Evolutionary conservation across 371 early-diverging fungal species (phyloP).

Genomic region (Apophysomyces sp.): DNA sequence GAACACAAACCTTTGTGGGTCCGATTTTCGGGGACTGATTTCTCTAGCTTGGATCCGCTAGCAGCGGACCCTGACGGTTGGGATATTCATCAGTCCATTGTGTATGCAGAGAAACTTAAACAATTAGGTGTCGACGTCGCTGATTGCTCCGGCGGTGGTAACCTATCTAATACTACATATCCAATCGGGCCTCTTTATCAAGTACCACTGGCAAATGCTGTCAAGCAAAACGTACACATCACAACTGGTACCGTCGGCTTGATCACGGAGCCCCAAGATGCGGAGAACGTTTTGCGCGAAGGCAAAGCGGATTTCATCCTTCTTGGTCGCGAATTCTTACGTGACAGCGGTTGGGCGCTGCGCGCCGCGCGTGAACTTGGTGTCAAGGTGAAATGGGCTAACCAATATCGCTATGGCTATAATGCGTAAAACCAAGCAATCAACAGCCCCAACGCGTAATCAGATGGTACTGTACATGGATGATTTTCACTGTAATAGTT

Average conservation of each 20-base stretch:
- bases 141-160: constrained; percentile 69
- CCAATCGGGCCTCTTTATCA: constrained; percentile 48
- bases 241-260: constrained; percentile 65
- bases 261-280: constrained; percentile 58
- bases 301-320: constrained; percentile 70
- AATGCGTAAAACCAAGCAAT: not conserved
- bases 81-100: constrained; percentile 63
- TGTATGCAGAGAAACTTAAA: constrained; percentile 50
- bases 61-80: constrained; percentile 32
- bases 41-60: constrained; percentile 22
- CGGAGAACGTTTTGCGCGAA: constrained; percentile 58
- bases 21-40: constrained; percentile 67
- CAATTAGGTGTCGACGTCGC: constrained; percentile 70
- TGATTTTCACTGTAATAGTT: too few species aligned
- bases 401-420: constrained; percentile 56
- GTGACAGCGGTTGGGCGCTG: constrained; percentile 28
- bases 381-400: constrained; percentile 55
- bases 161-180: constrained; percentile 29
- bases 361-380: constrained; percentile 56
- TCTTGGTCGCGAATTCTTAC: constrained; percentile 66
- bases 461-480: too few species aligned
- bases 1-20: constrained; percentile 70
- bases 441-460: too few species aligned
- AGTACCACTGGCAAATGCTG: constrained; percentile 61
- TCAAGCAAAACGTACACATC: constrained; percentile 56